Percentiles rank a stretch among this genome's conserved stretches.
These are phyloP conservation scores for Teunomyces cretensis DNA, from an alignment of 805 yeast species.

Conservation along the genomic window DNA sequence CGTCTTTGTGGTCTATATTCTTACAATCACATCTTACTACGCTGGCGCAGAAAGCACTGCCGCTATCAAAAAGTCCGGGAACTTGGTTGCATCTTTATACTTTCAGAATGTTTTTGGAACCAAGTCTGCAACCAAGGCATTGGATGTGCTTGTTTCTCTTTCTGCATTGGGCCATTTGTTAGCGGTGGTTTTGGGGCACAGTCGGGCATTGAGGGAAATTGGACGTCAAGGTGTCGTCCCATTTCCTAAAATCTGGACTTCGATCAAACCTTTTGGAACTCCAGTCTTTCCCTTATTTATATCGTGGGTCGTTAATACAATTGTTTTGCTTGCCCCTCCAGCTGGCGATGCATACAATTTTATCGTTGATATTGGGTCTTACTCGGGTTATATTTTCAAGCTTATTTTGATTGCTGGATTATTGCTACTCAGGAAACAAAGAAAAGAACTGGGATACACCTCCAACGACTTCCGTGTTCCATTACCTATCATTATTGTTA, in stretches of 20 bases:
- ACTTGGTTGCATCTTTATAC: slow-evolving; percentile 27
- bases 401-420: slow-evolving; percentile 26
- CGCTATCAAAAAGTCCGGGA: slow-evolving; percentile 29
- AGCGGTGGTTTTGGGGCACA: slow-evolving; percentile 28
- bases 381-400: slow-evolving; percentile 28
- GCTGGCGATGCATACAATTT: slow-evolving; percentile 36
- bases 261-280: slow-evolving; percentile 32
- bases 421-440: slow-evolving; percentile 24
- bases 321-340: slow-evolving; percentile 31
- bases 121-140: slow-evolving; percentile 21
- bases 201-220: slow-evolving; percentile 31
- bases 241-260: slow-evolving; percentile 26
- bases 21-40: slow-evolving; percentile 32
- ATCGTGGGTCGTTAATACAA: slow-evolving; percentile 25
- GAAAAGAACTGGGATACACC: slow-evolving; percentile 31
- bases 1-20: slow-evolving; percentile 31
- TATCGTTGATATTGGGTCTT: slow-evolving; percentile 31
- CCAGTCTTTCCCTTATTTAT: slow-evolving; percentile 25
- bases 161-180: slow-evolving; percentile 33
- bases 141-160: slow-evolving; percentile 27
- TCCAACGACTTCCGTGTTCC: slow-evolving; percentile 33
- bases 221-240: slow-evolving; percentile 37
- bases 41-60: slow-evolving; percentile 21
- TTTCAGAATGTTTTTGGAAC: slow-evolving; percentile 33
- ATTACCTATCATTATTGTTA: slow-evolving; percentile 28